Percentiles rank a stretch among this genome's conserved stretches.
phyloP scores from a whole-genome alignment of 495 filamentous ascomycete genomes.

The Xylaria scruposa region DNA sequence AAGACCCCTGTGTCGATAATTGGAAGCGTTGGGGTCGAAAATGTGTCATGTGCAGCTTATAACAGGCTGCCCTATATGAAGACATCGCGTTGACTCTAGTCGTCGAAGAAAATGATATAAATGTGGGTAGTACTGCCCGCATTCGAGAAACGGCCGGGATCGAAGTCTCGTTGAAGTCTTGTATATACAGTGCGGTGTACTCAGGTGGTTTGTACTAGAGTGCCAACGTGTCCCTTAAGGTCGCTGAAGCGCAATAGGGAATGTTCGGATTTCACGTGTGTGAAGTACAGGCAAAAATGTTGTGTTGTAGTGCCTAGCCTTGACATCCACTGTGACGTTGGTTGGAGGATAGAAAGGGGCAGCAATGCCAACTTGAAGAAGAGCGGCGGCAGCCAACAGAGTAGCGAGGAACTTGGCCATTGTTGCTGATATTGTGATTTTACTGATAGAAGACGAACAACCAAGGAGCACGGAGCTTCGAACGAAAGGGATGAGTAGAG shows the following conservation, averaged over 20 bases:
- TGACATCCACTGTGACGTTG: constrained; percentile 31
- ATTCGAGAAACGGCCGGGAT: neutral
- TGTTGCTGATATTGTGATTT: constrained; percentile 21
- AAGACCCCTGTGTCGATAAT: neutral
- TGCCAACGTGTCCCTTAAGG: constrained; percentile 30
- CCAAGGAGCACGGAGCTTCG: constrained; percentile 4
- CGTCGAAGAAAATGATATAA: neutral
- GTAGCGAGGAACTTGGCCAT: constrained; percentile 42
- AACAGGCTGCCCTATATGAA: neutral
- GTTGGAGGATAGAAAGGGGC: constrained; percentile 34
- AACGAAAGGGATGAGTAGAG: neutral
- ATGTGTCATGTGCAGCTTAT: neutral
- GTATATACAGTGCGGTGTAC: constrained; percentile 17
- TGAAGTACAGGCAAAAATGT: constrained; percentile 16
- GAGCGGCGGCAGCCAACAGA: constrained; percentile 38
- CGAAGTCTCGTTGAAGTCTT: neutral
- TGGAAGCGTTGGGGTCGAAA: neutral
- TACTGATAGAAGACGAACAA: neutral
- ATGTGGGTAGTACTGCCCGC: neutral
- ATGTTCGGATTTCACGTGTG: constrained; percentile 36
- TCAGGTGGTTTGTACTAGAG: neutral
- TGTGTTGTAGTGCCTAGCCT: constrained; percentile 24
- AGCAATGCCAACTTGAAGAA: constrained; percentile 37
- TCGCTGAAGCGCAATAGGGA: constrained; percentile 38
- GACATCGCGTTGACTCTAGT: constrained; percentile 4